Evolutionary conservation across 192 early-diverging fungal species (phyloP).

Genomic region (Gaertneriomyces semiglobifer): DNA sequence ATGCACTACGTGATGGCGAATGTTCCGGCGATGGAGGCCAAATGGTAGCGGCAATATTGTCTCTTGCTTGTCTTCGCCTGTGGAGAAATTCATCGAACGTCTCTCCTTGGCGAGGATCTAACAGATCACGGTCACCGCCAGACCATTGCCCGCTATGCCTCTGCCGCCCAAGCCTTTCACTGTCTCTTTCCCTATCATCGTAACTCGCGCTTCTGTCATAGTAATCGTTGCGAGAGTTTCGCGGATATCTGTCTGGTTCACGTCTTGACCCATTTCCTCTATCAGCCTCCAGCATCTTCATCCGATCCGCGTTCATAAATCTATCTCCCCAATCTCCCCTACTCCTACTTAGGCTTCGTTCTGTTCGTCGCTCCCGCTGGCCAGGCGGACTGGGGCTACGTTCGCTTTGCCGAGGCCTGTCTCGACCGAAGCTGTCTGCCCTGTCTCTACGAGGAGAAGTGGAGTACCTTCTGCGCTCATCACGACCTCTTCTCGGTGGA

Average conservation of each 20-base stretch:
- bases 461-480: no score
- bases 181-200: background rate
- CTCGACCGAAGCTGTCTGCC: conserved; percentile 2
- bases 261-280: background rate
- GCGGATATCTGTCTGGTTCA: background rate
- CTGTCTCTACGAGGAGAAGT: no score
- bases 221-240: background rate
- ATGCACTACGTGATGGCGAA: conserved; percentile 8
- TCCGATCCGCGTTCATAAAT: conserved; percentile 1
- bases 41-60: conserved; percentile 32
- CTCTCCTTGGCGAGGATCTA: conserved; percentile 15
- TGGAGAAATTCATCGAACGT: conserved; percentile 20
- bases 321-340: background rate
- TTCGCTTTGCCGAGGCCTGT: background rate
- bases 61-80: conserved; percentile 37
- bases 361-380: background rate
- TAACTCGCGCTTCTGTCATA: background rate
- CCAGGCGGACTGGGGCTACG: background rate
- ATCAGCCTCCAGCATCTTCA: background rate
- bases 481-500: no score
- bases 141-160: background rate
- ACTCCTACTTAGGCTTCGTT: no score
- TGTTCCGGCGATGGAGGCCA: conserved; percentile 49
- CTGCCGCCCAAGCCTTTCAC: background rate
- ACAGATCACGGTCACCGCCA: background rate